phyloP scores from a whole-genome alignment of 2,329 filamentous ascomycete genomes.

The Cryphonectria radicalis region DNA sequence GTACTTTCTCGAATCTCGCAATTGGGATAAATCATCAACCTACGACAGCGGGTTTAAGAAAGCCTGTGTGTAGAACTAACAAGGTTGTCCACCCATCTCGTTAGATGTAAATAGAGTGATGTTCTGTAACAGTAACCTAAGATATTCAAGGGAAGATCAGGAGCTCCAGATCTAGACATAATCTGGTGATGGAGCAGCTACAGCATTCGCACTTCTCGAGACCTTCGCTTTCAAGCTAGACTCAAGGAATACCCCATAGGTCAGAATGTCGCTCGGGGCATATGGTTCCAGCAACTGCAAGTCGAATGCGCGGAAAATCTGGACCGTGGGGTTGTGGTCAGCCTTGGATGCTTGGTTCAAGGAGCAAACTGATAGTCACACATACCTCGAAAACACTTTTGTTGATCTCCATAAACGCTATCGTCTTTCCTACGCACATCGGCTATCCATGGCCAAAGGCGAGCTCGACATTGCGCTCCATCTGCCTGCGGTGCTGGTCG shows the following conservation, averaged over 20 bases:
- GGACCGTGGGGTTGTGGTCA: not conserved
- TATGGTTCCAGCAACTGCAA: conserved; percentile 10
- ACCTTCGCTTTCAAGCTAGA: conserved; percentile 9
- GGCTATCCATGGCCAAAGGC: conserved; percentile 46
- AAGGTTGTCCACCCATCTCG: not conserved
- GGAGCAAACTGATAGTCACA: not conserved
- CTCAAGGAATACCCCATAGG: conserved; percentile 10
- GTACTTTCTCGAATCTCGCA: not conserved
- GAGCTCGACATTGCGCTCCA: conserved; percentile 41
- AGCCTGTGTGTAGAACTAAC: not conserved
- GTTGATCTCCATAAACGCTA: conserved; percentile 49
- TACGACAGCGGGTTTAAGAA: not conserved
- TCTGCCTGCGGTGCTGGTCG: conserved; percentile 35
- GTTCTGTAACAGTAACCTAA: not conserved
- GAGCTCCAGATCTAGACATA: not conserved
- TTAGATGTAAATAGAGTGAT: not conserved
- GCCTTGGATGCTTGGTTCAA: not conserved
- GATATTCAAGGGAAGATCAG: not conserved
- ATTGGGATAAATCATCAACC: not conserved
- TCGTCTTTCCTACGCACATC: conserved; percentile 47
- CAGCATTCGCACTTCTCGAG: not conserved
- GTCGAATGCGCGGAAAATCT: conserved; percentile 12
- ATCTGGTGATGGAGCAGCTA: not conserved
- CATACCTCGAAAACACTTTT: conserved; percentile 47
- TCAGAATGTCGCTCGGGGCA: not conserved